These are phyloP conservation scores for Pelagophyceae sp. DNA, from an alignment of 352 stramenopile genomes.

Conservation along the genomic window DNA sequence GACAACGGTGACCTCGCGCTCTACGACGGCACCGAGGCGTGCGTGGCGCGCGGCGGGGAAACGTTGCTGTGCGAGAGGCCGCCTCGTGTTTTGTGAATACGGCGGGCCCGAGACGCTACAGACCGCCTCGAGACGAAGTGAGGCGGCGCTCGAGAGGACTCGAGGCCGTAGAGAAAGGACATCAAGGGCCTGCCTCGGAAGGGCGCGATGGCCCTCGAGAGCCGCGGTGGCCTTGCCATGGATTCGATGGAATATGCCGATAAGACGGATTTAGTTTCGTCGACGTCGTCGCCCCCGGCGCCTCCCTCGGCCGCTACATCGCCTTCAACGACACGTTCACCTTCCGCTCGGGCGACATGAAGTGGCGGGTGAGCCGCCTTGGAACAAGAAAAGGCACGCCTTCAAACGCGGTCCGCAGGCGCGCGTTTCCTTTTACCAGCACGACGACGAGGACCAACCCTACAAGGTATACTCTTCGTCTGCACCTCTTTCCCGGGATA, in stretches of 20 bases:
- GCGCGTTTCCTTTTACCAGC: neutral
- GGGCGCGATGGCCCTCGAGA: neutral
- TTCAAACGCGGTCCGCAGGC: no score
- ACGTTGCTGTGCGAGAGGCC: no score
- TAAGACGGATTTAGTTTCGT: neutral
- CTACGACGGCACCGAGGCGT: neutral
- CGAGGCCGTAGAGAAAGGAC: no score
- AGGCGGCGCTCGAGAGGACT: no score
- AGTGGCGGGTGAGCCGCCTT: slow-evolving; percentile 1
- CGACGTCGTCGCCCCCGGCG: neutral
- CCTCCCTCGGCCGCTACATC: neutral
- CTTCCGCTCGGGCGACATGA: slow-evolving; percentile 13
- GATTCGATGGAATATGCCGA: no score
- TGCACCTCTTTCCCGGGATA: no score
- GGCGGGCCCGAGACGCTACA: no score
- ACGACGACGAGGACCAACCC: slow-evolving; percentile 5
- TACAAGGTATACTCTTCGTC: no score
- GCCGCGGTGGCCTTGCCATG: neutral
- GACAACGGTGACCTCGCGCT: neutral
- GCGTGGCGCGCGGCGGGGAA: neutral
- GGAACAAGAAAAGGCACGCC: neutral
- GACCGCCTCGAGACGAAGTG: no score
- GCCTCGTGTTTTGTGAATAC: no score
- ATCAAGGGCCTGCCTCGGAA: neutral
- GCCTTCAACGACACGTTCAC: slow-evolving; percentile 15